phyloP scores from a whole-genome alignment of 2,329 filamentous ascomycete species.

The Tolypocladium nubicola region DNA sequence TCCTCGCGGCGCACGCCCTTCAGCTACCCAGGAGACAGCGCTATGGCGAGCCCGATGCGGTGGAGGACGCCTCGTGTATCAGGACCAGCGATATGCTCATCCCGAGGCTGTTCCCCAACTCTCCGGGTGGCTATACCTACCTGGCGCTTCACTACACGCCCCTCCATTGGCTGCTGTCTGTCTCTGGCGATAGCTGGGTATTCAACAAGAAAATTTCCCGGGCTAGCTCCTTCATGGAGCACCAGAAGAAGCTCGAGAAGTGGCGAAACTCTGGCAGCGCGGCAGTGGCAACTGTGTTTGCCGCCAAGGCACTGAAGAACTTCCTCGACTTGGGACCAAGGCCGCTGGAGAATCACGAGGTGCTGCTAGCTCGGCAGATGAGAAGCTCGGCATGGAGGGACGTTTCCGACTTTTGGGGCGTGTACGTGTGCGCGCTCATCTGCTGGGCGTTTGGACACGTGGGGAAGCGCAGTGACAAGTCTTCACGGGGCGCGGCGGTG shows the following conservation, averaged over 20 bases:
- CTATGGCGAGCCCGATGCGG: slow-evolving; percentile 13
- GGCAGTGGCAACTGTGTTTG: slow-evolving; percentile 35
- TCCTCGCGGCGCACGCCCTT: slow-evolving; percentile 28
- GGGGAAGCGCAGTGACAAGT: slow-evolving; percentile 8
- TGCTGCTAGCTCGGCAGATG: neutral
- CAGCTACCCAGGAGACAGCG: slow-evolving; percentile 24
- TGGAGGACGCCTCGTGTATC: slow-evolving; percentile 12
- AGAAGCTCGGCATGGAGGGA: slow-evolving; percentile 17
- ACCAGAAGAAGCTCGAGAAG: slow-evolving; percentile 32
- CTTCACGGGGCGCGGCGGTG: slow-evolving; percentile 15
- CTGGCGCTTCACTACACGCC: slow-evolving; percentile 47
- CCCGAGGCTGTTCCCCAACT: slow-evolving; percentile 31
- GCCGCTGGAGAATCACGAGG: slow-evolving; percentile 2
- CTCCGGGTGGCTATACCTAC: slow-evolving; percentile 39
- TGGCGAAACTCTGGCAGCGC: slow-evolving; percentile 37
- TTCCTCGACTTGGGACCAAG: slow-evolving; percentile 24
- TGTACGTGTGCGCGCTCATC: slow-evolving; percentile 47
- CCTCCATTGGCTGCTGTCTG: slow-evolving; percentile 45
- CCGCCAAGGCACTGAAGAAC: slow-evolving; percentile 38
- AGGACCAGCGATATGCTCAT: slow-evolving; percentile 18
- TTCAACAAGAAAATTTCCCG: slow-evolving; percentile 42
- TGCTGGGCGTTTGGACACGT: slow-evolving; percentile 45
- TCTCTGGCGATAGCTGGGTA: slow-evolving; percentile 48
- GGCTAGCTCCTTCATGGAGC: slow-evolving; percentile 31
- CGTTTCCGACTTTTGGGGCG: slow-evolving; percentile 41